These are phyloP conservation scores for Brassica hybrid DNA, from an alignment of 441 rosid genomes.

Conservation along the genomic window DNA sequence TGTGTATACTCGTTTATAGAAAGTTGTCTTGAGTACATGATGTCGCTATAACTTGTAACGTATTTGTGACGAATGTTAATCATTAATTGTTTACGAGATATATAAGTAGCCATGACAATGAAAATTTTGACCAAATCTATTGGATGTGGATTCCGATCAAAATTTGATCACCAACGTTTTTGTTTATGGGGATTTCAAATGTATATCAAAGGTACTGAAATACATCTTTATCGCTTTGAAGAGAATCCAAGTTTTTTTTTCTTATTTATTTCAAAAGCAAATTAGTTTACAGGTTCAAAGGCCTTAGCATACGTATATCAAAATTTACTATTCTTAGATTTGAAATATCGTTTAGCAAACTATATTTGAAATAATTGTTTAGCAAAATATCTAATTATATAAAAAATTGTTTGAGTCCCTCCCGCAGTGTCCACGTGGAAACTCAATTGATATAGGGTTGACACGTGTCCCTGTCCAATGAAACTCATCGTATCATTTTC, in stretches of 20 bases:
- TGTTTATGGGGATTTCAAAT: background rate
- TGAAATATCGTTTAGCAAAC: too few relatives aligned
- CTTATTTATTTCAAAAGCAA: background rate
- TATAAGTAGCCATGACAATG: background rate
- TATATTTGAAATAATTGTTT: background rate
- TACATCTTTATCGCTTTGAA: background rate
- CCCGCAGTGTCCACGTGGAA: too few relatives aligned
- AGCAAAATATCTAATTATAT: too few relatives aligned
- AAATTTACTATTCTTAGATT: too few relatives aligned
- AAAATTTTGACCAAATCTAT: background rate
- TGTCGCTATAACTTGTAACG: conserved; percentile 5
- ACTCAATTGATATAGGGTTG: too few relatives aligned
- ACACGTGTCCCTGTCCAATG: too few relatives aligned
- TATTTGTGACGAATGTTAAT: background rate
- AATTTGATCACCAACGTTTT: background rate
- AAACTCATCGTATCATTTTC: too few relatives aligned
- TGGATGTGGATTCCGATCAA: background rate
- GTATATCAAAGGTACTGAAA: background rate
- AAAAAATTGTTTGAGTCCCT: too few relatives aligned
- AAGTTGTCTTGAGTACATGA: conserved; percentile 1
- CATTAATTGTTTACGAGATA: conserved; percentile 8
- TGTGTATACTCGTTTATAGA: conserved; percentile 20
- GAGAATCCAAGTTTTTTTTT: background rate
- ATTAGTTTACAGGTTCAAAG: background rate
- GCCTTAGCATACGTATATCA: too few relatives aligned